Evolutionary conservation across 2,329 filamentous ascomycete species (phyloP).

Genomic region (Aspergillus novofumigatus): DNA sequence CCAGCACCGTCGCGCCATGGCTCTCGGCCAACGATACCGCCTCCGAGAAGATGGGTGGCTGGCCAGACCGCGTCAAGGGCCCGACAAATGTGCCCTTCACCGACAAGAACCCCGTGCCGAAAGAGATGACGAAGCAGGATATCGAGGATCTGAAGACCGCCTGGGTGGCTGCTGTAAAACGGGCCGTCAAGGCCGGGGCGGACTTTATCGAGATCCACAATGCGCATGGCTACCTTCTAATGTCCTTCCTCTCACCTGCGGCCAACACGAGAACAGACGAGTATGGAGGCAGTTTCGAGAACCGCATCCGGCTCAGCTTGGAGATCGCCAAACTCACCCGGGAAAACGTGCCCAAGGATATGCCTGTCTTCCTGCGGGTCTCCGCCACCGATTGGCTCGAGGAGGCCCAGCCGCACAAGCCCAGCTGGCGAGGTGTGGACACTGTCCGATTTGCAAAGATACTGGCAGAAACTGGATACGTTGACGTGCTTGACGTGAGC

Average conservation of each 20-base stretch:
- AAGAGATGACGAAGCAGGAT: constrained; percentile 63
- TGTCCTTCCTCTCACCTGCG: constrained; percentile 63
- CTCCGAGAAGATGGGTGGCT: constrained; percentile 49
- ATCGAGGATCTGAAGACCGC: constrained; percentile 61
- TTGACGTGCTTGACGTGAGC: constrained; percentile 81
- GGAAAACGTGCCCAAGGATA: constrained; percentile 57
- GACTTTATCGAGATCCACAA: constrained; percentile 77
- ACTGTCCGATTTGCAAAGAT: constrained; percentile 60
- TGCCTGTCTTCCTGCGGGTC: constrained; percentile 69
- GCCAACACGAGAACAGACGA: constrained; percentile 63
- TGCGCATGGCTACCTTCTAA: constrained; percentile 74
- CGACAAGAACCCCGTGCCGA: constrained; percentile 57
- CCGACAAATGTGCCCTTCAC: constrained; percentile 60
- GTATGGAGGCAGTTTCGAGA: constrained; percentile 53
- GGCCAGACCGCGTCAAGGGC: constrained; percentile 51
- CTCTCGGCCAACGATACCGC: constrained; percentile 35
- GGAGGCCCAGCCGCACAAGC: constrained; percentile 49
- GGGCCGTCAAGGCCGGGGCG: constrained; percentile 65
- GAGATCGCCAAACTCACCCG: constrained; percentile 64
- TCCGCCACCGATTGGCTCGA: constrained; percentile 72
- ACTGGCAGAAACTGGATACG: constrained; percentile 62
- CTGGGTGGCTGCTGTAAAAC: constrained; percentile 56
- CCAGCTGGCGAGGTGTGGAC: constrained; percentile 67
- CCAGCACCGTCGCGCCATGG: constrained; percentile 54
- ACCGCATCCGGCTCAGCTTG: constrained; percentile 62